Evolutionary conservation across 768 basidiomycete genomes (phyloP), one percentile per base, ranked within the genome.

Genomic region (Nidularia pulvinata): DNA sequence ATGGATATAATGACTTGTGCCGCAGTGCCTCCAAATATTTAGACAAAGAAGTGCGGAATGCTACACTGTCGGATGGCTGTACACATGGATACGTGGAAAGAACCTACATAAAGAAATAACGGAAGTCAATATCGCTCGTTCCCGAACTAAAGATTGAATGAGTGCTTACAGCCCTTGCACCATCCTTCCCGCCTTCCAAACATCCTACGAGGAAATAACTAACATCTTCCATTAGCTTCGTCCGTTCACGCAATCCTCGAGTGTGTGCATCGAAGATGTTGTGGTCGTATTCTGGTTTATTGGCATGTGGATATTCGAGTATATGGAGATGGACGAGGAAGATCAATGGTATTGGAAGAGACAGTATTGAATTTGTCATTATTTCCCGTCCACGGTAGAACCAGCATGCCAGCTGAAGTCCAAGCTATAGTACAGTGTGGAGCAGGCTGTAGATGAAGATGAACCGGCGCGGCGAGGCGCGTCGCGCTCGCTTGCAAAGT

Each of bases 291-390:
- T 78, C 77, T 4, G 77, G 63, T 13, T 73, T 71, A 54, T 81
- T 76, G 0, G 72, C 73, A 14, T 73, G 60, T 1, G 80, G 79
- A 60, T 80, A 82, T 51, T 76, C 69, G 14, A 85, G 68, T 10
- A 84, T 76, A 55, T 83, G 78, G 6, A 83, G 71, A 55, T 83
- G 81, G 6, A 83, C 64, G 7, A 83, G 70, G 10, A 85, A 67
- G 11, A 83, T 61, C 9, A 83, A 68, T n/a, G 75, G 62, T 13
- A 69, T 55, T 5, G 81, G 80, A 0, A 81, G 59, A 14, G 62
- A 51, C 42, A 64, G 57, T 7, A 65, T 55, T 30, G 53, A 52
- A 7, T 59, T 39, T 11, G 60, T 34, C 68, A 68, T 67, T 7
- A 52, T 39, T 19, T 19, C 19, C 19, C 19, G 19, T 19, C 19